Evolutionary conservation across 805 yeast species (phyloP).

Genomic region (Millerozyma acaciae): DNA sequence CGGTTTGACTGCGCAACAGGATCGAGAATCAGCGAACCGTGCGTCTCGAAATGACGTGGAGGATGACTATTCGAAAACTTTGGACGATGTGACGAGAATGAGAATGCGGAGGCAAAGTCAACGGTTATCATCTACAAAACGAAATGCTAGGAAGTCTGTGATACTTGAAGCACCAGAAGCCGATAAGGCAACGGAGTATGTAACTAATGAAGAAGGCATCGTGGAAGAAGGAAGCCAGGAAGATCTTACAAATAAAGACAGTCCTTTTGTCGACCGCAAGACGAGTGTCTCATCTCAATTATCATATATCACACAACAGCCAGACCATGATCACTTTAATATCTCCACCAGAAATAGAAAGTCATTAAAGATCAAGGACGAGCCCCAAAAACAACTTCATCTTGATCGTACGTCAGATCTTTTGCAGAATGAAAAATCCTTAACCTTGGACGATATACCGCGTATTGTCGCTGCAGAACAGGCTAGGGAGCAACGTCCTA

Average conservation of each 20-base stretch:
- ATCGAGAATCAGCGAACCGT: conserved; percentile 2
- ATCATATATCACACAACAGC: conserved; percentile 22
- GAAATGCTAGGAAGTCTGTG: conserved; percentile 62
- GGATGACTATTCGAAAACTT: conserved; percentile 62
- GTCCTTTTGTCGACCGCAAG: conserved; percentile 5
- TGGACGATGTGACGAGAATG: conserved; percentile 72
- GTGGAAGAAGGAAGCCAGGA: conserved; percentile 4
- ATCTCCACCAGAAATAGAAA: conserved; percentile 16
- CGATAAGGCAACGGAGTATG: conserved; percentile 29
- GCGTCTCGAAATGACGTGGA: conserved; percentile 16
- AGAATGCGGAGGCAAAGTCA: conserved; percentile 70
- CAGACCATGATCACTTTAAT: conserved; percentile 24
- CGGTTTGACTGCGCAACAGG: conserved; percentile 2
- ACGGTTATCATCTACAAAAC: conserved; percentile 53
- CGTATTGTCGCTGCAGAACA: conserved; percentile 96
- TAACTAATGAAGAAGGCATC: conserved; percentile 15
- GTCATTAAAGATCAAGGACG: conserved; percentile 31
- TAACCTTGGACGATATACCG: conserved; percentile 94
- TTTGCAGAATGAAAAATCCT: conserved; percentile 73
- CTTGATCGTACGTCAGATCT: conserved; percentile 66
- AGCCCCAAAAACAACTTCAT: conserved; percentile 35
- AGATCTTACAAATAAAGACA: neutral
- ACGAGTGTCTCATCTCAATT: conserved; percentile 25
- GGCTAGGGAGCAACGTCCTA: conserved; percentile 88
- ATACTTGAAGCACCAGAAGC: conserved; percentile 62